Percentiles rank a stretch among this genome's conserved stretches.
phyloP scores from a whole-genome alignment of 192 early-diverging fungal species.

The Coemansia guatemalensis region DNA sequence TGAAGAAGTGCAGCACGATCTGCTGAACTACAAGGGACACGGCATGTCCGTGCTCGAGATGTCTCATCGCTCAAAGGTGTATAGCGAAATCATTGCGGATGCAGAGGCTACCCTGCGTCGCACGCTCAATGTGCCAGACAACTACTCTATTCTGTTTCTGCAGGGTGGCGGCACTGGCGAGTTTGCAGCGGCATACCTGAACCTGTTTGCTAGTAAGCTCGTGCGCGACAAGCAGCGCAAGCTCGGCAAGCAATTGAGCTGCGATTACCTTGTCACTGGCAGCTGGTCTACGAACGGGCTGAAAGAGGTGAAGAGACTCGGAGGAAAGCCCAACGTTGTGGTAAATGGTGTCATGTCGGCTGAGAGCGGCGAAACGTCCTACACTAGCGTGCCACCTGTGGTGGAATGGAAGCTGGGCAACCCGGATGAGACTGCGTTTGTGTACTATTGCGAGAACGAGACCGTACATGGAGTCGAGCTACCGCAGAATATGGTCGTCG shows the following conservation, averaged over 20 bases:
- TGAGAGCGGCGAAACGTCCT: constrained; percentile 50
- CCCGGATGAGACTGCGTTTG: constrained; percentile 72
- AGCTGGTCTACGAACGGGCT: constrained; percentile 87
- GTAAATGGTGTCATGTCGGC: constrained; percentile 63
- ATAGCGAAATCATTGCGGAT: constrained; percentile 69
- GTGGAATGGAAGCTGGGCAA: constrained; percentile 68
- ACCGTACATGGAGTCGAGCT: constrained; percentile 95
- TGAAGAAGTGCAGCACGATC: constrained; percentile 75
- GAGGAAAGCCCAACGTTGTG: constrained; percentile 79
- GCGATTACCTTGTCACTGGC: constrained; percentile 92
- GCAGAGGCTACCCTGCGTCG: constrained; percentile 72
- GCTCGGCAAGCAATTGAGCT: constrained; percentile 54
- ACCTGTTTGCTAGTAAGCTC: constrained; percentile 69
- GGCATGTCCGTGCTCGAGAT: constrained; percentile 95
- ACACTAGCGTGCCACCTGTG: constrained; percentile 57
- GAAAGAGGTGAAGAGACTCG: constrained; percentile 80
- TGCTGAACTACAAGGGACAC: constrained; percentile 77
- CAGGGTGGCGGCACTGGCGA: constrained; percentile 94
- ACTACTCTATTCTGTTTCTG: constrained; percentile 91
- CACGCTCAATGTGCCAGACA: constrained; percentile 79
- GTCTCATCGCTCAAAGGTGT: constrained; percentile 88
- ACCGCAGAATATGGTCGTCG: constrained; percentile 48
- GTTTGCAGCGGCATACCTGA: constrained; percentile 89
- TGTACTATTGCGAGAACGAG: constrained; percentile 98
- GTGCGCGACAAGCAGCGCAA: constrained; percentile 48